Evolutionary conservation across 768 basidiomycete genomes (phyloP).

Genomic region (Rhizopogon sp.): DNA sequence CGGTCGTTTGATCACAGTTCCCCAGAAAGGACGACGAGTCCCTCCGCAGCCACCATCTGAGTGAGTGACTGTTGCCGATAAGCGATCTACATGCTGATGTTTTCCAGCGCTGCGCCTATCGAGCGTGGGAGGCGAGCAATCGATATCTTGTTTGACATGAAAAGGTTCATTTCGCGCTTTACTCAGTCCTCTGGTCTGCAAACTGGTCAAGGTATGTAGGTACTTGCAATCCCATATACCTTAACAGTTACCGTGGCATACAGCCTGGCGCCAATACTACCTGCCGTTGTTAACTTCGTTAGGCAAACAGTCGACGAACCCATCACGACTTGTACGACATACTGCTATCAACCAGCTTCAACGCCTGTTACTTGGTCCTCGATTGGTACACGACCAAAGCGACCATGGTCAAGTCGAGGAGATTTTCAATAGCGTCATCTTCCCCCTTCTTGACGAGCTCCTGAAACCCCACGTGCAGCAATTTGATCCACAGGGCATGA

Average conservation of each 20-base stretch:
- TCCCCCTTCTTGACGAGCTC: constrained; percentile 89
- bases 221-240: neutral
- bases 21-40: constrained; percentile 45
- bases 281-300: constrained; percentile 72
- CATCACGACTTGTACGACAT: constrained; percentile 81
- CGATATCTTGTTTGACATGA: constrained; percentile 72
- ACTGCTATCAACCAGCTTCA: constrained; percentile 76
- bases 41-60: constrained; percentile 47
- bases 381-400: constrained; percentile 54
- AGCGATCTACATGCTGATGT: neutral
- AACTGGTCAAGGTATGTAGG: constrained; percentile 23
- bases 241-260: constrained; percentile 14
- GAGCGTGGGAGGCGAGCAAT: constrained; percentile 80
- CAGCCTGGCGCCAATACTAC: constrained; percentile 75
- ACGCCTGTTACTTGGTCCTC: constrained; percentile 76
- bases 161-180: constrained; percentile 58
- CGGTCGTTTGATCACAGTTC: constrained; percentile 54
- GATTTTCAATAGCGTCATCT: constrained; percentile 84
- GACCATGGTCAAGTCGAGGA: constrained; percentile 67
- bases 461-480: constrained; percentile 76
- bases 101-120: constrained; percentile 62
- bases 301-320: constrained; percentile 77
- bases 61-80: constrained; percentile 29
- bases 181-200: constrained; percentile 42
- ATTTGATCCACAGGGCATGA: constrained; percentile 81